Conservation (phyloP, 352 stramenopile species). For the Phytophthora citricola region DNA sequence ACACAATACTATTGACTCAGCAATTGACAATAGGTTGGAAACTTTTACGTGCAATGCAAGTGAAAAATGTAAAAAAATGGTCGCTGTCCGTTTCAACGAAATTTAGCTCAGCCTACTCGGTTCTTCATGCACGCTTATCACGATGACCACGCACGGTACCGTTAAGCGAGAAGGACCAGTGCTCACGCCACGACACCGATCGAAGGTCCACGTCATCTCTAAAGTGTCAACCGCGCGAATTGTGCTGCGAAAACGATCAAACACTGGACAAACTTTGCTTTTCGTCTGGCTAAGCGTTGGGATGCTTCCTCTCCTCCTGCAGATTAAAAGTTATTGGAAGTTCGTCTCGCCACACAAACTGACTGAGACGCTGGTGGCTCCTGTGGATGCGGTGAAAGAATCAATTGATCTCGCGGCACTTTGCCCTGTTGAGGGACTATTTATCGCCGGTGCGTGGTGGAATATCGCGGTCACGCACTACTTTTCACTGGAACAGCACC, state of each 20-base stretch:
- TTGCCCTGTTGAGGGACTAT: background rate
- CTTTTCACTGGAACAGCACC: background rate
- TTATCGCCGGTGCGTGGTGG: background rate
- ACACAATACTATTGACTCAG: too few species aligned
- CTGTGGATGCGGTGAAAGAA: background rate
- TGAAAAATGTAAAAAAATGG: constrained; percentile 1
- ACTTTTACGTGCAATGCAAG: too few species aligned
- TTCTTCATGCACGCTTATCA: too few species aligned
- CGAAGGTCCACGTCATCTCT: too few species aligned
- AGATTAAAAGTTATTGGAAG: background rate
- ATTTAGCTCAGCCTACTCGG: too few species aligned
- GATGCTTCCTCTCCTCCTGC: background rate
- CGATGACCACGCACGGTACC: too few species aligned
- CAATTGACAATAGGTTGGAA: too few species aligned
- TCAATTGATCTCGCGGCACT: background rate
- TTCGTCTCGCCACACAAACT: background rate
- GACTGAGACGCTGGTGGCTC: background rate
- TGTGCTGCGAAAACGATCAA: too few species aligned
- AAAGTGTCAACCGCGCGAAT: too few species aligned
- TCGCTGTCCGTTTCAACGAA: background rate
- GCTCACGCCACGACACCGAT: too few species aligned
- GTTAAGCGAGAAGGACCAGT: too few species aligned
- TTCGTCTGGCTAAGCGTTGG: background rate
- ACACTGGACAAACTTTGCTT: background rate
- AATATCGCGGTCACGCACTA: background rate